Conservation (phyloP, 2,329 filamentous ascomycete genomes). For the Herpotrichia juniperi region DNA sequence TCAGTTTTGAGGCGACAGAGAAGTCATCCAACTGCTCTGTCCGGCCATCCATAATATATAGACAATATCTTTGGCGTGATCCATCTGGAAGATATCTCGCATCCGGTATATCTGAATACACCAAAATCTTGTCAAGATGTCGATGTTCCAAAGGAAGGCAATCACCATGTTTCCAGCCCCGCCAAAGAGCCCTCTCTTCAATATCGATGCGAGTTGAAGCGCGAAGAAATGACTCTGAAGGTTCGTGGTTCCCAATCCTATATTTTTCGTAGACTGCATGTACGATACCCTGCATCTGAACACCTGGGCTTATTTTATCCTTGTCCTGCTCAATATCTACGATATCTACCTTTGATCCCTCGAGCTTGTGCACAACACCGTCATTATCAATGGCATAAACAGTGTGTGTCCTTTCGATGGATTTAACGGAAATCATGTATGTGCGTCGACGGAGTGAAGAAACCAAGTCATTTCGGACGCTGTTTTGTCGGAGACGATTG, state of each 20-base stretch:
- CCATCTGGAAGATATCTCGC: neutral
- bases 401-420: neutral
- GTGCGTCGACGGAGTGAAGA: conserved; percentile 8
- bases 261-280: conserved; percentile 10
- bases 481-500: neutral
- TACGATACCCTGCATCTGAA: conserved; percentile 4
- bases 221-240: conserved; percentile 9
- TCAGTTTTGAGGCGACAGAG: neutral
- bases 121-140: neutral
- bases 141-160: neutral
- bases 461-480: conserved; percentile 7
- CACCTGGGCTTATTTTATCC: conserved; percentile 2
- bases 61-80: neutral
- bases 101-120: neutral
- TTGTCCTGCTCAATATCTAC: conserved; percentile 4
- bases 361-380: neutral
- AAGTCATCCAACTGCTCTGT: neutral
- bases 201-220: conserved; percentile 3
- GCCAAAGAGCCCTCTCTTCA: neutral
- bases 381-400: neutral
- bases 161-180: neutral
- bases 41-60: neutral
- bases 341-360: neutral
- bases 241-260: conserved; percentile 4
- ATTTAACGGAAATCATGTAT: conserved; percentile 1